Percentiles rank a stretch among this genome's conserved stretches.
phyloP scores from a whole-genome alignment of 352 stramenopile genomes.

The Phytophthora podocarpi region DNA sequence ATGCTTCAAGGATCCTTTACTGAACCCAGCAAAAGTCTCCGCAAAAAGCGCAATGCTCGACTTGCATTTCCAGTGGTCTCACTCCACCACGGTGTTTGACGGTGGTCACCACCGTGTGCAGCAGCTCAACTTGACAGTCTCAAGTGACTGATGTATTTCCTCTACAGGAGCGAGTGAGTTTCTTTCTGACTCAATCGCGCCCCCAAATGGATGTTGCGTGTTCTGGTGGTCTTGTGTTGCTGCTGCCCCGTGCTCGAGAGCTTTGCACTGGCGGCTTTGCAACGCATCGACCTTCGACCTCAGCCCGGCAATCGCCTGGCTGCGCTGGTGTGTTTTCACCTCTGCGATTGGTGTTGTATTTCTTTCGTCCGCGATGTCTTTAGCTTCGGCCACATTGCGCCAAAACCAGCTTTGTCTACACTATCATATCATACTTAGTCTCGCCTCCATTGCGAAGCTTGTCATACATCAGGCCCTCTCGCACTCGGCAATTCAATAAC shows the following conservation, averaged over 20 bases:
- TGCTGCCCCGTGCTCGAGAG: neutral
- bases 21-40: too few species aligned
- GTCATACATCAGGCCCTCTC: constrained; percentile 21
- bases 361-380: constrained; percentile 31
- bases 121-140: too few species aligned
- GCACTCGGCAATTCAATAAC: constrained; percentile 14
- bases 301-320: constrained; percentile 3
- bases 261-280: constrained; percentile 9
- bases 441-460: constrained; percentile 31
- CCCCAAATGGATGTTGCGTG: neutral
- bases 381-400: constrained; percentile 21
- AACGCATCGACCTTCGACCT: neutral
- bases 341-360: constrained; percentile 36
- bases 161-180: too few species aligned
- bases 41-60: constrained; percentile 18
- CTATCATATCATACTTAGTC: constrained; percentile 53
- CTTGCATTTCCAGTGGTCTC: constrained; percentile 25
- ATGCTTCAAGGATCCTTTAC: constrained; percentile 18
- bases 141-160: too few species aligned
- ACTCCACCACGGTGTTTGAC: too few species aligned
- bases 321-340: constrained; percentile 22
- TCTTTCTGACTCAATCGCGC: neutral
- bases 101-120: too few species aligned
- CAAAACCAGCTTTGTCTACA: constrained; percentile 44
- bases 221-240: constrained; percentile 17